Conservation (phyloP, 75 land plant genomes). For the Sequoia sempervirens region DNA sequence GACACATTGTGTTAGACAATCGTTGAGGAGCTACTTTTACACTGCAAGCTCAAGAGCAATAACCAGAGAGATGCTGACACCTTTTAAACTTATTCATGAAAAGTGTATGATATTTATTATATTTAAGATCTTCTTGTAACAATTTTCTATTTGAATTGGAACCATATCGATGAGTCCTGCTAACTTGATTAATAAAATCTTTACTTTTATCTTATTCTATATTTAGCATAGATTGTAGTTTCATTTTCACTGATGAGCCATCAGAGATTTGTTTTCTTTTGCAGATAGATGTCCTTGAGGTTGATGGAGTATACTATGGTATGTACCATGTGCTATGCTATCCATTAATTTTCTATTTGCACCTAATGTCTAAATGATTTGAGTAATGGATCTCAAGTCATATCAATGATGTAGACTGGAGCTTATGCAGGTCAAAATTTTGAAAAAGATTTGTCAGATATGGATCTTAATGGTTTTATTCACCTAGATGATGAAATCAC, state of each 20-base stretch:
- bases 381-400: neutral
- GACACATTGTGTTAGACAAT: neutral
- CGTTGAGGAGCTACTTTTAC: neutral
- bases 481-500: neutral
- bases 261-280: constrained; percentile 1
- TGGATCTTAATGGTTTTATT: neutral
- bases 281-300: constrained; percentile 99
- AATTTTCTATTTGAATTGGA: neutral
- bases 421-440: neutral
- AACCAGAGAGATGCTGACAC: neutral
- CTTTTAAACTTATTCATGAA: neutral
- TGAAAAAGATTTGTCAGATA: neutral
- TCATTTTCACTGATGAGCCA: neutral
- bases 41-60: neutral
- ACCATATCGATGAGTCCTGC: neutral
- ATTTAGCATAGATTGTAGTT: neutral
- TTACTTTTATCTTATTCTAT: neutral
- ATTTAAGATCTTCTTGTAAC: neutral
- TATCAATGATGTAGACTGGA: neutral
- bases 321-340: constrained; percentile 9
- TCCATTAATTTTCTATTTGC: neutral
- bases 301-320: constrained; percentile 94
- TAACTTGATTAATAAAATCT: neutral
- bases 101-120: neutral
- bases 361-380: neutral